Conservation (phyloP, 2,329 filamentous ascomycete genomes). For the Botryosphaeria dothidea region DNA sequence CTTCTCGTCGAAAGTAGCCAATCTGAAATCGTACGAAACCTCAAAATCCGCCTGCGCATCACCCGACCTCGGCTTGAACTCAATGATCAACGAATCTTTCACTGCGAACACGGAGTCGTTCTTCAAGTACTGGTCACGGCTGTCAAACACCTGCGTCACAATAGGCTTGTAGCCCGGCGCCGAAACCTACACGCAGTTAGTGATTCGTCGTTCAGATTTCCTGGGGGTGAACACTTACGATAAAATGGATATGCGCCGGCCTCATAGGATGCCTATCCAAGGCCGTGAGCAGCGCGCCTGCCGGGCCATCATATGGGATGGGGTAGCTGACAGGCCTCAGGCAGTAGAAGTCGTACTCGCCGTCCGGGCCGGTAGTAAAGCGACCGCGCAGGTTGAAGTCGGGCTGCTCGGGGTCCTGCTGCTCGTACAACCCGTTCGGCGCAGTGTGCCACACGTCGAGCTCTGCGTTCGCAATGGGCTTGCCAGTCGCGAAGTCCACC, state of each 20-base stretch:
- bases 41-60: slow-evolving; percentile 56
- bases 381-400: slow-evolving; percentile 75
- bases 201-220: not conserved
- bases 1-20: slow-evolving; percentile 38
- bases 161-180: slow-evolving; percentile 65
- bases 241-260: slow-evolving; percentile 65
- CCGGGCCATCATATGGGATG: slow-evolving; percentile 59
- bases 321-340: slow-evolving; percentile 50
- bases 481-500: slow-evolving; percentile 59
- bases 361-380: slow-evolving; percentile 67
- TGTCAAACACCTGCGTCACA: slow-evolving; percentile 77
- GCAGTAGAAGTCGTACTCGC: slow-evolving; percentile 57
- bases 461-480: slow-evolving; percentile 64
- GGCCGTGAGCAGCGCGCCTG: slow-evolving; percentile 58
- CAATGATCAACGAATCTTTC: slow-evolving; percentile 59
- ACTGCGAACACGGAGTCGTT: slow-evolving; percentile 62
- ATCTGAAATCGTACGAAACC: slow-evolving; percentile 53
- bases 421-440: slow-evolving; percentile 68
- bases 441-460: slow-evolving; percentile 81
- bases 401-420: slow-evolving; percentile 69
- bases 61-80: slow-evolving; percentile 55
- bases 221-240: slow-evolving; percentile 44
- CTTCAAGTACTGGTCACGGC: slow-evolving; percentile 62
- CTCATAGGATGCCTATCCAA: slow-evolving; percentile 63
- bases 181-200: slow-evolving; percentile 45